Base-by-base conservation (phyloP, 805 yeast genomes). In the Middelhovenomyces tepae region DNA sequence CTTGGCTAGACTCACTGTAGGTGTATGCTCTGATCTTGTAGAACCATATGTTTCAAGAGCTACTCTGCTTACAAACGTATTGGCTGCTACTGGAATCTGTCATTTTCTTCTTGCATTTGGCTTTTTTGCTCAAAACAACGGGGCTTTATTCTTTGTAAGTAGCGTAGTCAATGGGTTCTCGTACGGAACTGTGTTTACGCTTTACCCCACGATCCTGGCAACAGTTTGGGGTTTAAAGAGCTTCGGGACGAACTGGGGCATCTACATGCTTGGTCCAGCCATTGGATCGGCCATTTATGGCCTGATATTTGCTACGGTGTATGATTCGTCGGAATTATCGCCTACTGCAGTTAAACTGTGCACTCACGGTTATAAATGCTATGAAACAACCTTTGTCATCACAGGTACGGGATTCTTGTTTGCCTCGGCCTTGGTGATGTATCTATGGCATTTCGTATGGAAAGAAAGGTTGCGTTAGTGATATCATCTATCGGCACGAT, bases 231-330 rank as follows among this genome's bases (percentile, higher is more conserved):
- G 96, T 0, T 69, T 81, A 15, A 86, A 81, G 27, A 69, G 82
- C 21, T 74, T 89, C 56, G 97, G 96, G 0, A 81, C 94, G 2
- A 81, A 89, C 2, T 89, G 95, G 84, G 96, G 96, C 2, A 63
- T 80, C 16, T 82, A 85, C 53, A 78, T 85, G 70, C 67, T 82
- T 22, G 91, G 93, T 0, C 94, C 95, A 2, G 95, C 95, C 0
- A 42, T 83, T 2, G 94, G 95, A 1, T 65, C 89, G 1, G 62
- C 80, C 4, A 40, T 71, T 2, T 81, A 70, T 46, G 87, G 94
- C 4, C 47, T 81, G 32, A 43, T 76, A 8, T 86, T 78, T 52
- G 95, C 94, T 1, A 47, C 57, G 16, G 55, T 73, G 13, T 76
- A 70, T 44, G 91, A 83, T 20, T 22, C 11, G 2, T 41, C 42